Evolutionary conservation across 106 monocot species (phyloP).

Genomic region (Dactylorhiza incarnata): DNA sequence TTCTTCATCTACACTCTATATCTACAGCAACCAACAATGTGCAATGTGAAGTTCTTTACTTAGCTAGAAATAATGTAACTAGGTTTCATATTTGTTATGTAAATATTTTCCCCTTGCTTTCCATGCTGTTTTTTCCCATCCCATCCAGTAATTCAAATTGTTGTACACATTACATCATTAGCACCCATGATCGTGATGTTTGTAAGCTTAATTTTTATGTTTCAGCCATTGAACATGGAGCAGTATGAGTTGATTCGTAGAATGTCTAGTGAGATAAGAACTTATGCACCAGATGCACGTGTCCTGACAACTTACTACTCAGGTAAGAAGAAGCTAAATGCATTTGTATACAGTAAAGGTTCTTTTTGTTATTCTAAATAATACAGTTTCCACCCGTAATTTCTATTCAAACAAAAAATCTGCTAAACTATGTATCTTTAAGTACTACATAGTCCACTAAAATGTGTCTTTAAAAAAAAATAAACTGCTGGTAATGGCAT

Average conservation of each 20-base stretch:
- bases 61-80: background rate
- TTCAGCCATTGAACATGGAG: slow-evolving; percentile 80
- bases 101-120: background rate
- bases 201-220: slow-evolving; percentile 16
- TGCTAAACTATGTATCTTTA: background rate
- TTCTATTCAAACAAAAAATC: background rate
- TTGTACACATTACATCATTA: background rate
- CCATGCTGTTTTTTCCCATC: background rate
- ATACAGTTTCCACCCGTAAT: background rate
- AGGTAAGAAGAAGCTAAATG: slow-evolving; percentile 35
- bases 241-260: slow-evolving; percentile 71
- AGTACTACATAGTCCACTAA: background rate
- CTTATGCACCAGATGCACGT: slow-evolving; percentile 88
- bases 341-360: background rate
- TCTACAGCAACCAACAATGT: too few relatives aligned
- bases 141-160: background rate
- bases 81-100: background rate
- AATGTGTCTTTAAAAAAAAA: background rate
- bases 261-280: slow-evolving; percentile 81
- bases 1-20: too few relatives aligned
- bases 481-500: background rate
- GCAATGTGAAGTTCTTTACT: background rate
- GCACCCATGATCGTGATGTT: slow-evolving; percentile 5
- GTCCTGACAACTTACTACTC: slow-evolving; percentile 91
- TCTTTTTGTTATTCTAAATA: background rate